Base-by-base conservation (phyloP, 768 basidiomycete genomes). In the Solioccasus polychromus region DNA sequence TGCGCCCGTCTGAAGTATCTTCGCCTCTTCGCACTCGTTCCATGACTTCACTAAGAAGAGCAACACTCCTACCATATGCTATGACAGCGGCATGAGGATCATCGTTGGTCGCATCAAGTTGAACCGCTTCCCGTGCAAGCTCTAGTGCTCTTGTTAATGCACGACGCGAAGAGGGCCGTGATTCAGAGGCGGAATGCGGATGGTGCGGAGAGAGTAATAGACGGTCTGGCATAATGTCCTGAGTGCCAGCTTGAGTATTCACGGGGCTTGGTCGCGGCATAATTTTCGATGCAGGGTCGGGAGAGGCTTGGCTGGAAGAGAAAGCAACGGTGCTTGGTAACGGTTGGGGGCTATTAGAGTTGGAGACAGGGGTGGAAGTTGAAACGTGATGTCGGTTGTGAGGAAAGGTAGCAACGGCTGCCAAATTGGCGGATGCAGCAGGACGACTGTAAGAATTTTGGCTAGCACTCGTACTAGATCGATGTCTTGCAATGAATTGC, bases 1-100 rank as follows among this genome's bases (percentile, higher is more conserved):
- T 72, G 60, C 82, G 74, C n/a, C 73, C 67, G 38, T 88, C 88
- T 22, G 81, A 81, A 51, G 79, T 81, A 58, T 91, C 87, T 66
- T 93, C 92, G 4, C 89, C 89, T 59, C 83, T 77, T 66, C 87
- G 77, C 2, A 94, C 92, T 31, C 91, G 73, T 57, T 90, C 88
- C 92, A 95, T 95, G 42, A 95, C 92, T 64, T 92, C 88, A 57
- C 85, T 88, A 23, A 95, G 74, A 22, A 95, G 73, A 34, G 86
- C 80, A 32, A 95, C 92, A 58, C 88, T 89, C 63, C 82, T 84
- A 11, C 82, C 84, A 63, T 95, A 95, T 0, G 92, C 92, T 38
- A 82, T 71, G n/a, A 95, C 88, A 3, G 92, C 92, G 29, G 83
- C 88, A 55, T 88, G 78, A 14, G 91, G 90, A 54, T 92, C 87